These are phyloP conservation scores for Xylariales sp. DNA, from an alignment of 2,329 filamentous ascomycete genomes.

Conservation along the genomic window DNA sequence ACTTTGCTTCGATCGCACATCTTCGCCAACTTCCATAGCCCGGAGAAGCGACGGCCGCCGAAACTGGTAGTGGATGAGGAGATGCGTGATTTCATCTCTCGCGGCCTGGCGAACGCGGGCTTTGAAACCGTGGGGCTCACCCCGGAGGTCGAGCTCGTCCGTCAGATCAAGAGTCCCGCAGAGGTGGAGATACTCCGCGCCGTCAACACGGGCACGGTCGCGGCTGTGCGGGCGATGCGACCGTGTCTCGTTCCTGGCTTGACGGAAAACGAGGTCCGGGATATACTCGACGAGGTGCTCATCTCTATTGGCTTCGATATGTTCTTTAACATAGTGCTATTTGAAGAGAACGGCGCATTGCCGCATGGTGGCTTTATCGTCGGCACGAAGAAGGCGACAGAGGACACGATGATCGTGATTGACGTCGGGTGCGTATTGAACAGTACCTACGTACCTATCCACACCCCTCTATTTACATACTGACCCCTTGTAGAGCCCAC, in stretches of 20 bases:
- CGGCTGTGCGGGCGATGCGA: constrained; percentile 68
- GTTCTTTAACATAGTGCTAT: constrained; percentile 74
- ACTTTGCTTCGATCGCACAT: constrained; percentile 61
- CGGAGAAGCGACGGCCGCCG: constrained; percentile 37
- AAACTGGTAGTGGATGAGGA: constrained; percentile 74
- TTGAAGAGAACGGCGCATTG: constrained; percentile 65
- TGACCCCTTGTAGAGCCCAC: constrained; percentile 58
- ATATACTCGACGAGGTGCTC: constrained; percentile 66
- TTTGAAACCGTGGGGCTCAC: constrained; percentile 67
- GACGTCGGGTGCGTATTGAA: constrained; percentile 61
- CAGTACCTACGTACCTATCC: neutral
- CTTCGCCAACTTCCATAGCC: constrained; percentile 44
- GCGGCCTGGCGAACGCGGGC: constrained; percentile 64
- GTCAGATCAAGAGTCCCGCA: constrained; percentile 66
- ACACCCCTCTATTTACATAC: neutral
- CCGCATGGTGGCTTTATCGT: constrained; percentile 66
- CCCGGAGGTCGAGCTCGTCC: constrained; percentile 66
- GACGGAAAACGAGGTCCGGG: constrained; percentile 67
- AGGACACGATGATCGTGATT: constrained; percentile 69
- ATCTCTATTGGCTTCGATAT: constrained; percentile 64
- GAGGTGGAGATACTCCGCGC: constrained; percentile 69
- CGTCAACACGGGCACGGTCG: constrained; percentile 73
- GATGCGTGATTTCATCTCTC: constrained; percentile 71
- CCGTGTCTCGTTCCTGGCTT: constrained; percentile 66
- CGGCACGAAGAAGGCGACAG: constrained; percentile 61